Base-by-base conservation (phyloP, 1,139 yeast genomes). In the Yamadazyma blattariae region DNA sequence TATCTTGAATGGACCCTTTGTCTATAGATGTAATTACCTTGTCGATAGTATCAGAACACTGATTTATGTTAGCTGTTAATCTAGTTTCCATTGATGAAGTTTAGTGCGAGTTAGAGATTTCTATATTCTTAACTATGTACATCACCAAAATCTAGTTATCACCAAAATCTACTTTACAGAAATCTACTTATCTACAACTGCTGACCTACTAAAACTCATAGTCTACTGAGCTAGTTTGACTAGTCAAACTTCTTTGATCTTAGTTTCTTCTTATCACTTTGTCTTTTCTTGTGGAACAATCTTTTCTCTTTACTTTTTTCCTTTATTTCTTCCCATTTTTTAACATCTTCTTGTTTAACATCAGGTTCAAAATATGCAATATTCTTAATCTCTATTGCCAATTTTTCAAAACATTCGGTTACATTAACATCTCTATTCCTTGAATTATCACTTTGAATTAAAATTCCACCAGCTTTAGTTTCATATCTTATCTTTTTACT, bases 381-480 rank as follows among this genome's bases (percentile, higher is more conserved):
- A 1, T 56, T 56, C 44, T 68, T 72, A 37, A 87, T 69, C 34
- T 78, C 85, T 2, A 57, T 50, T 2, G 76, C 61, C 17, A 87
- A 65, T 51, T 83, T 82, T 13, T 61, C 59, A 44, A 77, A 76
- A 47, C 95, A 87, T 25, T 74, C 73, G 8, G 65, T 67, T 11
- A 75, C 56, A 49, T 87, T 87, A 11, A 59, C 61, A 10, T 74
- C 79, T 42, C 89, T 64, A 26, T 77, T 78, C 23, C 96, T 57
- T 4, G 75, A 61, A 9, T 61, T 52, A 44, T 85, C 94, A 29
- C 84, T 74, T 42, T 78, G 84, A 2, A 87, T 68, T 8, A 83
- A 58, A 1, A 87, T 42, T 0, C 88, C 88, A 3, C 75, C 73
- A 1, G 55, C 51, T 39, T 74, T 74, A 2, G 82, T 79, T 38